Conservation (phyloP, 768 basidiomycete species). For the Rhodotorula graminis region DNA sequence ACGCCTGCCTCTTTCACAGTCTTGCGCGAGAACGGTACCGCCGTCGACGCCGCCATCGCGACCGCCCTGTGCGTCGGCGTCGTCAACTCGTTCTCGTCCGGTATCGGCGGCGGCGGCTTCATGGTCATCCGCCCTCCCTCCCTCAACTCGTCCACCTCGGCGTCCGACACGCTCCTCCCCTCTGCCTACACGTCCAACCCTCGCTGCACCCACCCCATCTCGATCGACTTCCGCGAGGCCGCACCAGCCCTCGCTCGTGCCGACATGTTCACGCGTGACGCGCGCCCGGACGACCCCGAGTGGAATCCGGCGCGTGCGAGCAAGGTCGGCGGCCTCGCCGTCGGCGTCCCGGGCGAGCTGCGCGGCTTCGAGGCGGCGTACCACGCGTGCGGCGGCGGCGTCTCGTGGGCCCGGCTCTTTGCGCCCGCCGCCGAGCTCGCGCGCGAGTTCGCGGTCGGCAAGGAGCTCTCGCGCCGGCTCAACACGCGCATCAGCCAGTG, state of each 20-base stretch:
- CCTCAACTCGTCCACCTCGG: background rate
- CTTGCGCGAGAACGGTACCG: constrained; percentile 68
- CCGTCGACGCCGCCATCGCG: constrained; percentile 79
- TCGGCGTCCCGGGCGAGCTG: constrained; percentile 89
- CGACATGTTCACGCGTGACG: constrained; percentile 58
- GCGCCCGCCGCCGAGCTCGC: constrained; percentile 71
- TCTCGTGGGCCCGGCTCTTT: constrained; percentile 74
- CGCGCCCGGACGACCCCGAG: constrained; percentile 28
- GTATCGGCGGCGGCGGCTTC: constrained; percentile 59
- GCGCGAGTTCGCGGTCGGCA: constrained; percentile 53
- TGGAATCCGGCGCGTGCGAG: constrained; percentile 51
- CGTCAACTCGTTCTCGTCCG: constrained; percentile 80
- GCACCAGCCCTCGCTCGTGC: constrained; percentile 67
- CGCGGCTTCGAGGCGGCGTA: constrained; percentile 81
- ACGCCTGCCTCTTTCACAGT: constrained; percentile 6
- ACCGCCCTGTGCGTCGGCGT: constrained; percentile 64
- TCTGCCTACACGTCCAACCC: constrained; percentile 27
- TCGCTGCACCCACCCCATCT: constrained; percentile 33
- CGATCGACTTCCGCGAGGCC: constrained; percentile 81
- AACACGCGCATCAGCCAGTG: constrained; percentile 50
- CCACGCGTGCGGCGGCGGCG: constrained; percentile 64
- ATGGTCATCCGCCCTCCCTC: constrained; percentile 72
- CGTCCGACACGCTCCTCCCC: constrained; percentile 17
- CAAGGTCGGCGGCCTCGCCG: constrained; percentile 69
- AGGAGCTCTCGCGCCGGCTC: constrained; percentile 69